Evolutionary conservation across 1,284 basidiomycete species (phyloP), one percentile per base, ranked within the genome.

Genomic region (Ganoderma leucocontextum): DNA sequence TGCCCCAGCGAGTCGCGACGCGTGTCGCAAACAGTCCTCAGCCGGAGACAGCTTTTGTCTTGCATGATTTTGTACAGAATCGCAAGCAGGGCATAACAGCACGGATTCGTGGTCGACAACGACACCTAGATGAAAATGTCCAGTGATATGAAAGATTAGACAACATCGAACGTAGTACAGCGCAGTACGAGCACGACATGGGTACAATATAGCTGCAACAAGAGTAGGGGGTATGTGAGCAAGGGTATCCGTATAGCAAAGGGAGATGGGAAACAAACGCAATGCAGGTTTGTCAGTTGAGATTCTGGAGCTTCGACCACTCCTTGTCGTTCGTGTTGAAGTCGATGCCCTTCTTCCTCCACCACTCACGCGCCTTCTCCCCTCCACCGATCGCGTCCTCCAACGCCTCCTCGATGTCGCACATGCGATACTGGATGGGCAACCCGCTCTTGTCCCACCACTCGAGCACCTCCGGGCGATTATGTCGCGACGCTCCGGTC

Each of bases 361-460:
- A 95, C 93, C 93, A 95, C 63, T 82, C 83, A 73, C 91, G 85
- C 15, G 90, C 91, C 62, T 84, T 85, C 70, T 89, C 86, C 7
- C 91, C 92, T 12, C 89, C 91, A 4, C 90, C 91, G 62, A 93
- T 91, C 1, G 91, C 90, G 74, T 95, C 93, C 78, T 95, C 93
- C 72, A 95, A 79, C 4, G 93, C 94, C 81, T 94, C 94, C 76
- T 95, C 94, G 65, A 91, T 89, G 81, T 95, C 93, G 75, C 93
- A 94, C 86, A 93, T 89, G 62, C 93, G 86, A 78, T 94, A 95
- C 75, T 92, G 90, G 67, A 95, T 88, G 4, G 90, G 85, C 60
- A 95, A 81, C 9, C 89, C 89, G 64, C 88, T 91, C 72, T 86
- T 86, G 70, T 92, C 86, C 94, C 94, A 95, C 94, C 94, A 95